These are phyloP conservation scores for Penicillium nordicum DNA, from an alignment of 2,329 filamentous ascomycete species.

Conservation along the genomic window DNA sequence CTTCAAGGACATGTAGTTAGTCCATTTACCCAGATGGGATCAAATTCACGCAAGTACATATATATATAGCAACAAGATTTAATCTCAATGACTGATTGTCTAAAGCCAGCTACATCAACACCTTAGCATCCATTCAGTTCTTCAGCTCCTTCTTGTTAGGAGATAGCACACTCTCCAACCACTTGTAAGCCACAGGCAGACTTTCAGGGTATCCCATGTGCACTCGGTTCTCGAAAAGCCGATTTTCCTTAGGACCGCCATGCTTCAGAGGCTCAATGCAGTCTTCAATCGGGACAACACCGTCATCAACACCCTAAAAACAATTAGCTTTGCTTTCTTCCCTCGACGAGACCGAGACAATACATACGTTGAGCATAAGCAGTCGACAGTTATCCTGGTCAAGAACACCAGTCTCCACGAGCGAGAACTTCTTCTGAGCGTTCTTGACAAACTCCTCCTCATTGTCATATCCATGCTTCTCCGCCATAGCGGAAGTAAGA, in stretches of 20 bases:
- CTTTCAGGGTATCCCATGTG: slow-evolving; percentile 65
- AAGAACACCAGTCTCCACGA: slow-evolving; percentile 59
- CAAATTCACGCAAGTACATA: background rate
- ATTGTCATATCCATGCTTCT: slow-evolving; percentile 60
- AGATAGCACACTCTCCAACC: slow-evolving; percentile 34
- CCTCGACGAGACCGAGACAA: background rate
- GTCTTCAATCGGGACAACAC: slow-evolving; percentile 66
- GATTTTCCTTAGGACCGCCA: slow-evolving; percentile 62
- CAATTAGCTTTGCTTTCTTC: background rate
- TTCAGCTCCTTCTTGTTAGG: slow-evolving; percentile 16
- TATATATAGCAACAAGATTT: background rate
- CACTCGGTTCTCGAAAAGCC: slow-evolving; percentile 58
- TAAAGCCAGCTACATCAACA: background rate
- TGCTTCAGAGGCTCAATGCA: slow-evolving; percentile 63
- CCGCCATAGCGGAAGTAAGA: slow-evolving; percentile 54
- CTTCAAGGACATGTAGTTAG: too few species aligned
- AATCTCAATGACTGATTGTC: background rate
- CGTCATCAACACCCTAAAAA: slow-evolving; percentile 57
- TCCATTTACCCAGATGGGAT: background rate
- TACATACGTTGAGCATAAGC: slow-evolving; percentile 58
- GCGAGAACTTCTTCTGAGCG: slow-evolving; percentile 59
- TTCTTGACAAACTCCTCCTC: slow-evolving; percentile 55
- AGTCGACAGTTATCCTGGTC: slow-evolving; percentile 55
- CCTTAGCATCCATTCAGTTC: slow-evolving; percentile 16
- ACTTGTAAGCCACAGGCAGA: slow-evolving; percentile 38